phyloP scores from a whole-genome alignment of 106 monocot genomes.

The Hemerocallis citrina region DNA sequence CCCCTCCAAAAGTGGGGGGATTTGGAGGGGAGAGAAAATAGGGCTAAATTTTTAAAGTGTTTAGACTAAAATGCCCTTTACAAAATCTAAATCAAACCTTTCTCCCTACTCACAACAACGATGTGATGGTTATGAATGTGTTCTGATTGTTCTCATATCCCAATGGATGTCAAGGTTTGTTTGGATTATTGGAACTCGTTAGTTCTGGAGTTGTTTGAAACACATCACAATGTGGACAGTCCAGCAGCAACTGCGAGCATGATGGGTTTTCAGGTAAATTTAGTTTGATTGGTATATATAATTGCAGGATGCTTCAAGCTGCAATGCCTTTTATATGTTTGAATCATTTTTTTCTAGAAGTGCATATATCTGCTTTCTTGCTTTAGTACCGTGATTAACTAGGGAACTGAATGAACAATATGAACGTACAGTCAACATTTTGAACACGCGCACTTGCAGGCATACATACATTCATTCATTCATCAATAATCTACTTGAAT shows the following conservation, averaged over 20 bases:
- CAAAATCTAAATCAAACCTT: no score
- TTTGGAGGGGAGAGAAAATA: no score
- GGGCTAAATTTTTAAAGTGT: no score
- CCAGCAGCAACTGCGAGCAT: constrained; percentile 64
- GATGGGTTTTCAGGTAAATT: constrained; percentile 83
- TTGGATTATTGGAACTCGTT: constrained; percentile 97
- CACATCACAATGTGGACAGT: constrained; percentile 68
- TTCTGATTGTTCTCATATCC: not conserved
- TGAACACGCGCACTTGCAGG: no score
- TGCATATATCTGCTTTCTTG: not conserved
- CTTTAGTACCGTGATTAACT: not conserved
- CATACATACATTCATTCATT: no score
- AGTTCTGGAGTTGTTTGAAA: constrained; percentile 86
- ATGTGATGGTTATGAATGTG: not conserved
- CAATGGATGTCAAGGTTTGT: constrained; percentile 54
- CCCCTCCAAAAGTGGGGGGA: no score
- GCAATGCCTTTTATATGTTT: not conserved
- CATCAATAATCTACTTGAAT: no score
- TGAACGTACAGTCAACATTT: no score
- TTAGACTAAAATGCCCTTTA: no score
- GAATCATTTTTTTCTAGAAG: not conserved
- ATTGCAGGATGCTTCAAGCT: not conserved
- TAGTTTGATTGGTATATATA: not conserved
- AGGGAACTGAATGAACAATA: no score
- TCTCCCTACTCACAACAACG: no score